Evolutionary conservation across 2,329 filamentous ascomycete genomes (phyloP).

Genomic region (Chaetomiaceae sp.): DNA sequence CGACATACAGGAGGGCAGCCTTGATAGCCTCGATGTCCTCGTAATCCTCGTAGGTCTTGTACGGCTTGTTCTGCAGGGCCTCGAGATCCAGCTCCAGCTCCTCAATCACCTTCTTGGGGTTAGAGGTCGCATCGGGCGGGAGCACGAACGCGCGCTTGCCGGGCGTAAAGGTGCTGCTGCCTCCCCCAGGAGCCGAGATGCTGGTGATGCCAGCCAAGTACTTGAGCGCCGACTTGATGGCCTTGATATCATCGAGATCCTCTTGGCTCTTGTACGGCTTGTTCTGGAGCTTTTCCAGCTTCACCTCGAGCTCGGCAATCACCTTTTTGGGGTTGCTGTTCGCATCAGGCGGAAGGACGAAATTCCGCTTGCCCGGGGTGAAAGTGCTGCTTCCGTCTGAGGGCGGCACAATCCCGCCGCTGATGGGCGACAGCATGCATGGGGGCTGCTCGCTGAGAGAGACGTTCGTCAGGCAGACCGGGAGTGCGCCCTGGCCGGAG

Average conservation of each 20-base stretch:
- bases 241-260: conserved; percentile 16
- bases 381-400: no score
- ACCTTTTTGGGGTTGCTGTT: conserved; percentile 16
- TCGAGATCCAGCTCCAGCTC: conserved; percentile 17
- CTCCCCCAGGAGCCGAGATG: conserved; percentile 19
- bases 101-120: conserved; percentile 20
- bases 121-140: conserved; percentile 17
- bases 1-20: conserved; percentile 18
- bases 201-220: conserved; percentile 16
- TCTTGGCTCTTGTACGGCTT: conserved; percentile 18
- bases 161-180: conserved; percentile 18
- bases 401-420: conserved; percentile 17
- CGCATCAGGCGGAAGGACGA: conserved; percentile 17
- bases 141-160: conserved; percentile 16
- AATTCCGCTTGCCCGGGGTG: conserved; percentile 8
- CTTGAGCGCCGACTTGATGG: conserved; percentile 16
- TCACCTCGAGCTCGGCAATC: conserved; percentile 16
- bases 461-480: conserved; percentile 10
- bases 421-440: conserved; percentile 19
- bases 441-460: conserved; percentile 19
- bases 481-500: conserved; percentile 15
- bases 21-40: conserved; percentile 20
- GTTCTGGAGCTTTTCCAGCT: conserved; percentile 20
- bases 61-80: conserved; percentile 22
- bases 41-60: conserved; percentile 21